Base-by-base conservation (phyloP, 768 basidiomycete species). In the Suillus luteus region DNA sequence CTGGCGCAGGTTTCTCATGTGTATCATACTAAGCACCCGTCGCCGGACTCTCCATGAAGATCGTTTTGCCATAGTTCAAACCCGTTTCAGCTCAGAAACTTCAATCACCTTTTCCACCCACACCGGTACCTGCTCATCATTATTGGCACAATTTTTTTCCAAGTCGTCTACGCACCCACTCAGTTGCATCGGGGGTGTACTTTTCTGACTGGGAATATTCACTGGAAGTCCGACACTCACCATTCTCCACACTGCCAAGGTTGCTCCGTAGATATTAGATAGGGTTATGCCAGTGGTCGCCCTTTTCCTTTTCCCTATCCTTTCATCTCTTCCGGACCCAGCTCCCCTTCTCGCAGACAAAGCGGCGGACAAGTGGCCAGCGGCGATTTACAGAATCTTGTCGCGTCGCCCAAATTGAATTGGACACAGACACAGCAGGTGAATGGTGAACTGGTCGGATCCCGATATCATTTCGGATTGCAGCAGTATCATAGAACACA, bases 391-490 rank as follows among this genome's bases (percentile, higher is more conserved):
- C 5, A 41, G 55, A 38, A 22, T 9, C 15, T 11, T 15, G 12
- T 38, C 5, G 9, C 38, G 12, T 38, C 2, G 9, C 38, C 15
- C 15, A 57, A 5, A 40, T 38, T 6, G 10, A 38, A 7, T 24
- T 24, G 22, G 4, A 3, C 24, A 17, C 24, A 24, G 27, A 58
- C 17, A 27, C 38, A 3, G 24, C 40, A 31, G 9, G 27, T 11
- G 57, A 41, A 58, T 58, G 57, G 57, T 58, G 40, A 58, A 58
- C 40, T 58, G 57, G 57, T 0, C 24, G 24, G 57, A 58, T 58
- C 11, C 40, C 57, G 1, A 31, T 2, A 38, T 58, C 57, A 12
- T 58, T 5, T 12, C 27, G 27, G 1, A 27, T 15, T 58, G 57
- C 40, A 11, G 57, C 57, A 41, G 0, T 17, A 41, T 58, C 5